Conservation (phyloP, 169 alveolate genomes). For the Babesia bovis region DNA sequence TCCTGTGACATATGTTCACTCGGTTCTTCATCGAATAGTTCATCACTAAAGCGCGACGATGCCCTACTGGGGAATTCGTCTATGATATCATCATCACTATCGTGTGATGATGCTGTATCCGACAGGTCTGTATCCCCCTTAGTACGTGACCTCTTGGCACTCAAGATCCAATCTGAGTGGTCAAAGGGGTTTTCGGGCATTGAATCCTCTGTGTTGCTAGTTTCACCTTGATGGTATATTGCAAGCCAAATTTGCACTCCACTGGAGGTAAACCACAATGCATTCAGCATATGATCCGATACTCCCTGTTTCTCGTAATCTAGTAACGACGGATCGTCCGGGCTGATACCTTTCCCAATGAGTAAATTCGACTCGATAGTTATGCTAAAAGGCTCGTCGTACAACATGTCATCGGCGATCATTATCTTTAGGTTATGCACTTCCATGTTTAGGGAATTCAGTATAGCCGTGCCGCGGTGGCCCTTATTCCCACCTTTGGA, state of each 20-base stretch:
- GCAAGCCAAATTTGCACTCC: slow-evolving; percentile 40
- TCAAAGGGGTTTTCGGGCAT: not conserved
- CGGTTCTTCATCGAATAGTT: slow-evolving; percentile 30
- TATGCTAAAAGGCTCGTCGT: slow-evolving; percentile 49
- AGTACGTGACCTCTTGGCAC: not conserved
- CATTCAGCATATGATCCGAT: slow-evolving; percentile 16
- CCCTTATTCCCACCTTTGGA: slow-evolving; percentile 14
- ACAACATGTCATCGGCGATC: slow-evolving; percentile 50
- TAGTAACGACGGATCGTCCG: slow-evolving; percentile 27
- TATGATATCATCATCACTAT: not conserved
- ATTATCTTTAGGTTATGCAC: slow-evolving; percentile 31
- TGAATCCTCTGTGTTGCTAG: not conserved
- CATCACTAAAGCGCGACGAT: slow-evolving; percentile 48
- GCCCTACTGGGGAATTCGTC: slow-evolving; percentile 16
- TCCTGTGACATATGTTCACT: not conserved
- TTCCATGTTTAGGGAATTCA: slow-evolving; percentile 32
- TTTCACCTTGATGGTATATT: slow-evolving; percentile 16
- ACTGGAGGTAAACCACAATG: slow-evolving; percentile 35
- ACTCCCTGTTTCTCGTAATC: slow-evolving; percentile 44
- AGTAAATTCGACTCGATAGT: slow-evolving; percentile 42
- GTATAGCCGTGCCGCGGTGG: slow-evolving; percentile 18
- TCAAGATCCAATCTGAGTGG: not conserved
- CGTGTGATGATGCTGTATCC: not conserved
- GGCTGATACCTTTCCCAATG: slow-evolving; percentile 31
- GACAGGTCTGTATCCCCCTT: not conserved